Conservation (phyloP, 495 filamentous ascomycete genomes). For the Tuber borchii region DNA sequence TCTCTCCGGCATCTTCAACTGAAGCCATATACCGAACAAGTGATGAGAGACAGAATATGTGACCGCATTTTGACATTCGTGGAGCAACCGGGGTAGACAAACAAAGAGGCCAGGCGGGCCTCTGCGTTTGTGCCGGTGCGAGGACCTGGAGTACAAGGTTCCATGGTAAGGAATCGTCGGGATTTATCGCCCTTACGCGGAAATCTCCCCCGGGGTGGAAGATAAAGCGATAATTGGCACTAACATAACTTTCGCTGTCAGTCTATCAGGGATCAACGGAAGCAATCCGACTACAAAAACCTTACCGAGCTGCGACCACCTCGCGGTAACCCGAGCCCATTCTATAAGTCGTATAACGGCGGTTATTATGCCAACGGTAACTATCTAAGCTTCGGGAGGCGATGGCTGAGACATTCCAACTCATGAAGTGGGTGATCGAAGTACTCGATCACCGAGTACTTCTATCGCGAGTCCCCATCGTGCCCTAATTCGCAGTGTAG, state of each 20-base stretch:
- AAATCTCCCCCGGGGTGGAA: slow-evolving; percentile 79
- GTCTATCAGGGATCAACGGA: slow-evolving; percentile 9
- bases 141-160: slow-evolving; percentile 81
- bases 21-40: slow-evolving; percentile 94
- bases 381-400: slow-evolving; percentile 51
- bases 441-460: slow-evolving; percentile 63
- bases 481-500: slow-evolving; percentile 48
- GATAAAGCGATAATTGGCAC: slow-evolving; percentile 96
- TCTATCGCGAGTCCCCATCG: slow-evolving; percentile 76
- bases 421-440: slow-evolving; percentile 94
- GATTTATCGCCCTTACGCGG: slow-evolving; percentile 68
- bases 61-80: slow-evolving; percentile 93
- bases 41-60: slow-evolving; percentile 94
- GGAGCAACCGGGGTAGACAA: slow-evolving; percentile 79
- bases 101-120: slow-evolving; percentile 85
- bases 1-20: slow-evolving; percentile 62
- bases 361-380: slow-evolving; percentile 50
- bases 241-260: slow-evolving; percentile 63
- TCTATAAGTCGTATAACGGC: slow-evolving; percentile 71
- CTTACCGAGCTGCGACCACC: slow-evolving; percentile 75
- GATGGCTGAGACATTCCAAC: slow-evolving; percentile 74
- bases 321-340: slow-evolving; percentile 86
- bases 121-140: slow-evolving; percentile 80
- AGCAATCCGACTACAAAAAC: slow-evolving; percentile 4
- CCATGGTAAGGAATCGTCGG: slow-evolving; percentile 90